Conservation (phyloP, 2,329 filamentous ascomycete genomes). For the Huntiella abstrusa region DNA sequence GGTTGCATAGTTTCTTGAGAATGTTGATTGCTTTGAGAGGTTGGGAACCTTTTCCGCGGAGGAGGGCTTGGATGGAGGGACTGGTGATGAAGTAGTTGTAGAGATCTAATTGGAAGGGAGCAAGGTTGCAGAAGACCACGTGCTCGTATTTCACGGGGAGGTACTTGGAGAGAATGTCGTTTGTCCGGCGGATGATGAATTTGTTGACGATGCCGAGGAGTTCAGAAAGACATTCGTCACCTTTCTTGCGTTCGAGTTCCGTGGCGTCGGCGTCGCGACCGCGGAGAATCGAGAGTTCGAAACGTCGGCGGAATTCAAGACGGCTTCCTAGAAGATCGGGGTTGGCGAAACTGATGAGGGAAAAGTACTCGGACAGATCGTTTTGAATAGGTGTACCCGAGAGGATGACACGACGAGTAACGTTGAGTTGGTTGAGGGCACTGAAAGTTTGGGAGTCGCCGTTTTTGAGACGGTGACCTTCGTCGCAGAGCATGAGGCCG, state of each 20-base stretch:
- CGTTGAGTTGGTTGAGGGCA: constrained; percentile 76
- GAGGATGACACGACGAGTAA: constrained; percentile 77
- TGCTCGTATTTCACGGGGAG: constrained; percentile 97
- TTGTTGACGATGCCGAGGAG: constrained; percentile 80
- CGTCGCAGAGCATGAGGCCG: constrained; percentile 83
- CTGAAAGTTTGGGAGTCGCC: constrained; percentile 90
- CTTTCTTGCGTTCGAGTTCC: constrained; percentile 62
- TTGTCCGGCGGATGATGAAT: constrained; percentile 93
- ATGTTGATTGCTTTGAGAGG: constrained; percentile 92
- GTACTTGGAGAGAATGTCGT: constrained; percentile 96
- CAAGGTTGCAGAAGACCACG: constrained; percentile 91
- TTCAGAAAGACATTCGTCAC: constrained; percentile 66
- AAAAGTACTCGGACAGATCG: constrained; percentile 94
- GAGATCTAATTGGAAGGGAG: constrained; percentile 77
- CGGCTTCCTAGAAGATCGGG: constrained; percentile 78
- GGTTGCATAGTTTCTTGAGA: constrained; percentile 96
- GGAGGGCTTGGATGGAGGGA: constrained; percentile 77
- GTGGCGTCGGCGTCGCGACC: constrained; percentile 81
- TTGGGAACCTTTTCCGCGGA: constrained; percentile 86
- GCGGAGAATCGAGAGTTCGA: constrained; percentile 77
- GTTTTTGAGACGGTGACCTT: constrained; percentile 92
- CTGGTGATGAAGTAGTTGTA: constrained; percentile 97
- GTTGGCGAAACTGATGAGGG: constrained; percentile 90
- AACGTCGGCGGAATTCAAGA: constrained; percentile 81
- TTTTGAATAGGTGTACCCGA: constrained; percentile 97